A percentile compares a stretch with the other conserved stretches of the same genome.
phyloP scores from a whole-genome alignment of 176 grass and related monocot species.

The Raddia distichophylla region DNA sequence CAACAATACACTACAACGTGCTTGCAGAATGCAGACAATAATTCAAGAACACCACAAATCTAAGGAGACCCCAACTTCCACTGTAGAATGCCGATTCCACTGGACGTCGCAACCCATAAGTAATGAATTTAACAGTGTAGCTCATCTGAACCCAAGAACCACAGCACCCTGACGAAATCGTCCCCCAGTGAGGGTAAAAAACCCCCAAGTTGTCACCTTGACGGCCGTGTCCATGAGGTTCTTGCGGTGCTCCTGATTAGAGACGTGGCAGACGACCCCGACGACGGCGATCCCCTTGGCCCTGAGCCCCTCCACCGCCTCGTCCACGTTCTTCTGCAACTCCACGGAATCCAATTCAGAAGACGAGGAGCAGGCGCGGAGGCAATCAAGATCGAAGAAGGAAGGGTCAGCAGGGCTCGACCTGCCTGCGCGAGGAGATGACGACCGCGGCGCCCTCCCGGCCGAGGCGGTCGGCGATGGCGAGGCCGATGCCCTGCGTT shows the following conservation, averaged over 20 bases:
- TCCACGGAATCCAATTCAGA: slow-evolving; percentile 3
- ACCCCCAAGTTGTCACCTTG: slow-evolving; percentile 46
- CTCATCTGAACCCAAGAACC: not conserved
- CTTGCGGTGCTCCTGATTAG: slow-evolving; percentile 75
- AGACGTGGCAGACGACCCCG: slow-evolving; percentile 85
- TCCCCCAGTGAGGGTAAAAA: no score
- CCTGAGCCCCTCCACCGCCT: slow-evolving; percentile 65
- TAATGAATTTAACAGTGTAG: not conserved
- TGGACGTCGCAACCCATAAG: not conserved
- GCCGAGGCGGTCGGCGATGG: slow-evolving; percentile 87
- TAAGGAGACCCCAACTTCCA: not conserved
- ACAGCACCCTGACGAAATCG: not conserved
- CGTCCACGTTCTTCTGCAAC: slow-evolving; percentile 88
- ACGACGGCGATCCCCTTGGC: slow-evolving; percentile 72
- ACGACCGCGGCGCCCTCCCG: slow-evolving; percentile 85
- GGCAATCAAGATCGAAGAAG: not conserved
- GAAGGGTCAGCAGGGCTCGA: not conserved
- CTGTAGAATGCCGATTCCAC: not conserved
- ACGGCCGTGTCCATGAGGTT: slow-evolving; percentile 71
- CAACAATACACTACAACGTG: no score
- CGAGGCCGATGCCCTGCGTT: slow-evolving; percentile 83
- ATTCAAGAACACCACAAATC: not conserved
- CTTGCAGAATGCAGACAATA: not conserved
- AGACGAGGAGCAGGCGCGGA: not conserved
- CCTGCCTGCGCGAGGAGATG: slow-evolving; percentile 96